Evolutionary conservation across 169 alveolate genomes (phyloP).

Genomic region (Plasmodium ovale): DNA sequence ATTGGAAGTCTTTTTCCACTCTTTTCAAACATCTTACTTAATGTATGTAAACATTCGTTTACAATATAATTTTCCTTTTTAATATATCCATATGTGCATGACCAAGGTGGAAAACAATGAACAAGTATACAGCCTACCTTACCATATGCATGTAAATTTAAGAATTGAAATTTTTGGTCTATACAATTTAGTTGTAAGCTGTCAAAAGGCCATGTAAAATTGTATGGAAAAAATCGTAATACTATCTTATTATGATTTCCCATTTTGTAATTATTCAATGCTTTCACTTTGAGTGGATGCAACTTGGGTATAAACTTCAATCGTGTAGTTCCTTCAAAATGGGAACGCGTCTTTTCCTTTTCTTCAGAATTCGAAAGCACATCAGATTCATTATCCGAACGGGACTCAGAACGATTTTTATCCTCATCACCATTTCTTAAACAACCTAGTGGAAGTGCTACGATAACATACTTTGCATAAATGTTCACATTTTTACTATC

Average conservation of each 20-base stretch:
- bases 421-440: slow-evolving; percentile 66
- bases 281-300: slow-evolving; percentile 77
- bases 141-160: slow-evolving; percentile 84
- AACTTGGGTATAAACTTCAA: slow-evolving; percentile 79
- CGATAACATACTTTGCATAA: slow-evolving; percentile 71
- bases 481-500: slow-evolving; percentile 29
- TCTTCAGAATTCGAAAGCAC: no score
- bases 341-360: slow-evolving; percentile 5
- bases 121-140: slow-evolving; percentile 84
- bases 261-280: slow-evolving; percentile 81
- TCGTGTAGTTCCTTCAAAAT: slow-evolving; percentile 2
- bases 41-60: slow-evolving; percentile 79
- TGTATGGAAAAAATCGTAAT: slow-evolving; percentile 79
- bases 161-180: slow-evolving; percentile 84
- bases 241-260: slow-evolving; percentile 86
- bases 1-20: slow-evolving; percentile 75
- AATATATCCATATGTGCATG: slow-evolving; percentile 75
- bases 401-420: no score
- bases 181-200: slow-evolving; percentile 82
- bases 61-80: slow-evolving; percentile 77
- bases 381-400: no score
- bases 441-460: slow-evolving; percentile 69
- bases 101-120: slow-evolving; percentile 86
- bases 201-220: slow-evolving; percentile 81
- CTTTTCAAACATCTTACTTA: slow-evolving; percentile 78